Base-by-base conservation (phyloP, 257 asterid species). In the Mentha longifolia region DNA sequence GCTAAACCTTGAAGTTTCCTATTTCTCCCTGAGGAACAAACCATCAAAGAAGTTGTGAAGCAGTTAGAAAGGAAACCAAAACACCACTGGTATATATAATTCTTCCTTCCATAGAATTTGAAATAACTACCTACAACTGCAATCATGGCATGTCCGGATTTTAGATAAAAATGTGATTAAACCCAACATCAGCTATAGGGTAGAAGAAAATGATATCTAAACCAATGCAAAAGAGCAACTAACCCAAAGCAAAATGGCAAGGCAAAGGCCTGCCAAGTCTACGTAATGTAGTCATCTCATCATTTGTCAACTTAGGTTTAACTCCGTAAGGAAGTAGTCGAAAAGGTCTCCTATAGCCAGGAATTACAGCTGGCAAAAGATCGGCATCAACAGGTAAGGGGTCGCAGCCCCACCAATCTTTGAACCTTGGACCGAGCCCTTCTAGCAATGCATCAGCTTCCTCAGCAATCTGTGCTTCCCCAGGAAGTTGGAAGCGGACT, bases 351-450 rank as follows among this genome's bases (percentile, higher is more conserved):
- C 81, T 87, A 85, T 85, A 88, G 61, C 94, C 92, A 67, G 95
- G 92, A 77, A 92, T 85, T 60, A 87, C 82, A 20, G 96, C 95
- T 66, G 99, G 97, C 84, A 95, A 74, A 78, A 89, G 91, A 92
- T 95, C 99, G 60, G 91, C 99, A 84, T 92, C 97, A 78, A 95
- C 85, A 19, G 99, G 97, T 76, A 91, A 77, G 70, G 99, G 99
- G 77, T 88, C 89, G 72, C 78, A 83, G 0, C 99, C 96, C 99
- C 97, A 95, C 98, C 99, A 95, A 92, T 95, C 99, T 62, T 31
- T 82, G 84, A 83, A 92, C 66, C 98, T 96, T 0, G 98, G 98
- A 42, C 99, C 99, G 68, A 95, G 95, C 62, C 97, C 99, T 81
- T 87, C 97, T 51, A 95, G 77, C 76, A 95, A 73, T 51, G 75